phyloP scores from a whole-genome alignment of 768 basidiomycete genomes.

The Amanita fuliginea region DNA sequence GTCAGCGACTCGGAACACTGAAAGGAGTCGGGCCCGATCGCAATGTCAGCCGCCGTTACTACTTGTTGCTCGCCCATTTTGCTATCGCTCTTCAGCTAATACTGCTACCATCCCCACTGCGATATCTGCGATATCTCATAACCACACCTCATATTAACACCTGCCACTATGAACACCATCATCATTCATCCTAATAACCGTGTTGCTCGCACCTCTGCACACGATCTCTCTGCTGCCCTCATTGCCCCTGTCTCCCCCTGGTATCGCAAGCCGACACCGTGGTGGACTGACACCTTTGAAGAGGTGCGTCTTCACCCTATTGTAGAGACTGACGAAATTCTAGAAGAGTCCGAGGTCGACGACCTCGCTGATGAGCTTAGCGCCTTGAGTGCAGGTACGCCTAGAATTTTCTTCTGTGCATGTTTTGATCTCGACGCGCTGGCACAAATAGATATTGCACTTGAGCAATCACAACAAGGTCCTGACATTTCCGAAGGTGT shows the following conservation, averaged over 20 bases:
- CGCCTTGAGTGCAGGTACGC: neutral
- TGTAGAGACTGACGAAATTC: neutral
- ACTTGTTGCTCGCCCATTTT: too few species aligned
- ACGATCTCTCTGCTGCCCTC: too few species aligned
- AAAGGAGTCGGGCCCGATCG: too few species aligned
- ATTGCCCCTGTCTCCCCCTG: too few species aligned
- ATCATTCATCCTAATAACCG: too few species aligned
- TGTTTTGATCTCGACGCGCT: neutral
- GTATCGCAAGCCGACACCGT: slow-evolving; percentile 1
- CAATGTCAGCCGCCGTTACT: neutral
- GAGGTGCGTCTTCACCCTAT: neutral
- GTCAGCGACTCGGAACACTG: too few species aligned
- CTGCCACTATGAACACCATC: too few species aligned
- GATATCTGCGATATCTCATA: too few species aligned
- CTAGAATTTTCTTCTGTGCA: neutral
- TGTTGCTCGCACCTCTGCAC: too few species aligned
- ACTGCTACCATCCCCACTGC: too few species aligned
- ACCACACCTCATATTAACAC: too few species aligned
- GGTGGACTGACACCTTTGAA: neutral
- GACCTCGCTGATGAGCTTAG: neutral
- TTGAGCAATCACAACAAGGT: neutral
- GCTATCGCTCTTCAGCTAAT: too few species aligned
- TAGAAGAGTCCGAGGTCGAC: neutral
- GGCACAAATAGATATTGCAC: neutral
- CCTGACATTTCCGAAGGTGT: neutral